Percentiles rank a stretch among this genome's conserved stretches.
phyloP scores from a whole-genome alignment of 176 grass and related monocot genomes.

The Bothriochloa decipiens region DNA sequence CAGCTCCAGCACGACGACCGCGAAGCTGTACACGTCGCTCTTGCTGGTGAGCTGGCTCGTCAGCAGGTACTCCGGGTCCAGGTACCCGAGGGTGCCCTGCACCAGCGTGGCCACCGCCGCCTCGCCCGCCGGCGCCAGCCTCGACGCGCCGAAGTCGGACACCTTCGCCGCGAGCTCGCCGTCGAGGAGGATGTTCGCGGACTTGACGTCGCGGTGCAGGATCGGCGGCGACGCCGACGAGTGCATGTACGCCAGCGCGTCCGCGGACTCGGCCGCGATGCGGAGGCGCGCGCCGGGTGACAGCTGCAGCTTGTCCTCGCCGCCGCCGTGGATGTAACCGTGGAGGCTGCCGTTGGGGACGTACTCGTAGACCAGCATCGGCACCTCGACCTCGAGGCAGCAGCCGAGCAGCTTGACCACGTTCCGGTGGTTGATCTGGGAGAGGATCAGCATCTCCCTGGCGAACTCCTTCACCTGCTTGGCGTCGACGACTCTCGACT shows the following conservation, averaged over 20 bases:
- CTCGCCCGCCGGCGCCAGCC: slow-evolving; percentile 44
- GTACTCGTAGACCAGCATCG: slow-evolving; percentile 50
- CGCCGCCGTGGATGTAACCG: slow-evolving; percentile 12
- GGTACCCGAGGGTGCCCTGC: slow-evolving; percentile 57
- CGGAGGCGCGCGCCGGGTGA: slow-evolving; percentile 15
- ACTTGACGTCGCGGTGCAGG: slow-evolving; percentile 69
- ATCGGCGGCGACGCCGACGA: slow-evolving; percentile 48
- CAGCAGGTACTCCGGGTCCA: slow-evolving; percentile 58
- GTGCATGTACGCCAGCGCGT: slow-evolving; percentile 51
- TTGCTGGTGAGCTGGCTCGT: slow-evolving; percentile 52
- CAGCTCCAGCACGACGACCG: slow-evolving; percentile 57
- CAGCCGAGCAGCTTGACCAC: slow-evolving; percentile 46
- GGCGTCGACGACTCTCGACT: slow-evolving; percentile 17
- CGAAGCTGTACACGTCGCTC: slow-evolving; percentile 66
- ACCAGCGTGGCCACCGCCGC: slow-evolving; percentile 46
- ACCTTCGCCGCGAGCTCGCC: slow-evolving; percentile 49
- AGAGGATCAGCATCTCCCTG: slow-evolving; percentile 50
- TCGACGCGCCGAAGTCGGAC: slow-evolving; percentile 54
- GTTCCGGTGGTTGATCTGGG: slow-evolving; percentile 47
- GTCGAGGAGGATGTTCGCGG: slow-evolving; percentile 61
- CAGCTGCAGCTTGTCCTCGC: background rate
- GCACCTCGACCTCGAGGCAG: slow-evolving; percentile 46
- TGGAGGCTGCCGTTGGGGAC: slow-evolving; percentile 50
- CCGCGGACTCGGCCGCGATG: slow-evolving; percentile 35
- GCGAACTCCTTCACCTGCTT: slow-evolving; percentile 37